A percentile compares a stretch with the other conserved stretches of the same genome.
phyloP scores from a whole-genome alignment of 1,284 basidiomycete species.

The Fomitopsis schrenkii region DNA sequence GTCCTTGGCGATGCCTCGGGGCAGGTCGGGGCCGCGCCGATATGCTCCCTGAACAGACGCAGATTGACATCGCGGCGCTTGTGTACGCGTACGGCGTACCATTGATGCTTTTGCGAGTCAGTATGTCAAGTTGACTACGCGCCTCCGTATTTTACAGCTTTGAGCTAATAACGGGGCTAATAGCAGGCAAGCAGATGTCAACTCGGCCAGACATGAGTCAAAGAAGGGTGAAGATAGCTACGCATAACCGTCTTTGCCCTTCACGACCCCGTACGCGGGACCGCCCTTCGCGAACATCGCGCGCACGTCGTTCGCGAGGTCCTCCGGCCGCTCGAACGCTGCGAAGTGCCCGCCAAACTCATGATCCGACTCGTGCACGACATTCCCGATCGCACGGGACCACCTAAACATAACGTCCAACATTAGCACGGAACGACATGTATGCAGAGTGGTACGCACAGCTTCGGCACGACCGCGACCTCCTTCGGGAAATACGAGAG shows the following conservation, averaged over 20 bases:
- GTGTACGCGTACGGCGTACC: slow-evolving; percentile 60
- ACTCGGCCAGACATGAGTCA: not conserved
- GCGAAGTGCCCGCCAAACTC: slow-evolving; percentile 28
- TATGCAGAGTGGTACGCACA: slow-evolving; percentile 15
- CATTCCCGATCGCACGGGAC: slow-evolving; percentile 18
- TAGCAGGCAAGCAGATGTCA: not conserved
- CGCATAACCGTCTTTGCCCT: slow-evolving; percentile 13
- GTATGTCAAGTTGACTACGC: not conserved
- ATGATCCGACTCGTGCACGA: slow-evolving; percentile 26
- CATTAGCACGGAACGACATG: not conserved
- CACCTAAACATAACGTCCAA: slow-evolving; percentile 14
- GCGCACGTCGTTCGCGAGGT: slow-evolving; percentile 24
- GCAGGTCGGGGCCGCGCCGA: too few relatives aligned
- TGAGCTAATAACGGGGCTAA: not conserved
- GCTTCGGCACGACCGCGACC: slow-evolving; percentile 17
- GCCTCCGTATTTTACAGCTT: not conserved
- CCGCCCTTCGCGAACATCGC: slow-evolving; percentile 22
- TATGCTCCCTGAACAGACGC: not conserved
- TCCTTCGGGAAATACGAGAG: slow-evolving; percentile 32
- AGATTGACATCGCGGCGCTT: slow-evolving; percentile 92
- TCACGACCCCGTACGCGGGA: slow-evolving; percentile 17
- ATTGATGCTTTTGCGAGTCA: too few relatives aligned
- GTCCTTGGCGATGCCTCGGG: slow-evolving; percentile 5
- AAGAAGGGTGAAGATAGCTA: not conserved
- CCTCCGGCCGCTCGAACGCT: slow-evolving; percentile 24